Conservation (phyloP, 2,329 filamentous ascomycete species). For the Cercospora sp. region DNA sequence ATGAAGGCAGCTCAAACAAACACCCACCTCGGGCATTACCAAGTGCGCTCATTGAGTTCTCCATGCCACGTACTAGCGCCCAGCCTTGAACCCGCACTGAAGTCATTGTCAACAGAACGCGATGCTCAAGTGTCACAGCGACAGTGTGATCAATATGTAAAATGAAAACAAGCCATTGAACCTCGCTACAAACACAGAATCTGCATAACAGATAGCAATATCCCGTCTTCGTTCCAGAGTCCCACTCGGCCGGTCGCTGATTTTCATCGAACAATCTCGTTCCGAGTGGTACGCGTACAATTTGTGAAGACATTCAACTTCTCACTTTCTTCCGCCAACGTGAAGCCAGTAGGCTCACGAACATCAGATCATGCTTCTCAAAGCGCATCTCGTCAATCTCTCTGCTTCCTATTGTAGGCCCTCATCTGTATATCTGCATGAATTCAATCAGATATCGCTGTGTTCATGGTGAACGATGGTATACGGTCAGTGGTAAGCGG, state of each 20-base stretch:
- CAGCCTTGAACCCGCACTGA: not conserved
- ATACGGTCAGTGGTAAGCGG: slow-evolving; percentile 29
- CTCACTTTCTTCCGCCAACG: not conserved
- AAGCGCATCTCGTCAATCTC: slow-evolving; percentile 15
- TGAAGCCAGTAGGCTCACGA: not conserved
- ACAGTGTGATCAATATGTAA: not conserved
- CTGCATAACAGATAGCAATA: slow-evolving; percentile 14
- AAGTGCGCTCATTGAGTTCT: not conserved
- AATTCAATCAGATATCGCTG: not conserved
- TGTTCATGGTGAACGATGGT: slow-evolving; percentile 26
- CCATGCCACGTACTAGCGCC: not conserved
- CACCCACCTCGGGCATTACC: not conserved
- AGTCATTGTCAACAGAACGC: not conserved
- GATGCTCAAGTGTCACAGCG: not conserved
- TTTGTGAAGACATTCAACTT: slow-evolving; percentile 6
- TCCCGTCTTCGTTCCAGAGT: not conserved
- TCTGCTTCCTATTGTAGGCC: slow-evolving; percentile 3
- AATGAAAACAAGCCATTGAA: not conserved
- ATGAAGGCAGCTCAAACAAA: not conserved
- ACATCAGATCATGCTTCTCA: slow-evolving; percentile 13
- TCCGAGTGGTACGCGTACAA: slow-evolving; percentile 9
- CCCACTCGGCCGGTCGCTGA: slow-evolving; percentile 36
- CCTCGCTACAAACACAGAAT: slow-evolving; percentile 14
- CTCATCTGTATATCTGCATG: slow-evolving; percentile 5
- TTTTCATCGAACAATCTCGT: slow-evolving; percentile 5